Evolutionary conservation across 1,284 basidiomycete species (phyloP), one percentile per base, ranked within the genome.

Genomic region (Fistulina hepatica): DNA sequence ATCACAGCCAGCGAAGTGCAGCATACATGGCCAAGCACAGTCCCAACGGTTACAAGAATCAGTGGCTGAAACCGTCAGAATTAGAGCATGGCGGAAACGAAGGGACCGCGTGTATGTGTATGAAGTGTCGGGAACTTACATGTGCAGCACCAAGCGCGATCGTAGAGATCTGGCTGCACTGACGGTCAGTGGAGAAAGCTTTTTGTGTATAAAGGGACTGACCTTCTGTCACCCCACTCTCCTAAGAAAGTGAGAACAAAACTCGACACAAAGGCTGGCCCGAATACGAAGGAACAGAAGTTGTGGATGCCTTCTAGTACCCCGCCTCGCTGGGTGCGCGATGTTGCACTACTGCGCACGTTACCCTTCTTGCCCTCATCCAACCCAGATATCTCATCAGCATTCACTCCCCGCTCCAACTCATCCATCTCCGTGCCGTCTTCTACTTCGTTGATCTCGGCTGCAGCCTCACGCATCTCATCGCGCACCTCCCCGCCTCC

Each of bases 211-310:
- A n/a, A n/a, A n/a, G n/a, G n/a, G n/a, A n/a, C n/a, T n/a, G n/a
- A n/a, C n/a, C n/a, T 92, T 31, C 94, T 66, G 61, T 98, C 95
- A 1, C 94, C 95, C 94, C 94, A 98, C 60, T 98, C 94, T 16
- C 93, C 95, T 8, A 98, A 68, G 60, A 98, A 98, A 0, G 94
- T 97, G 40, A 98, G 68, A 26, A 94, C 65, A 50, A 98, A 98
- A 0, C 90, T 80, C 59, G 98, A 93, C 3, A 94, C 91, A 51
- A 97, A 97, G 1, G 95, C 86, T 1, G 94, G 95, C 1, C 83
- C 89, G 13, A 97, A 68, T 47, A 93, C 64, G 19, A 95, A 64
- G 49, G 80, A 81, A 55, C 77, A 81, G 47, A 91, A 78, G 53
- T 92, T 93, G 47, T 88, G 71, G 4, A 76, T 64, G 5, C 89